Conservation (phyloP, 2,329 filamentous ascomycete genomes). For the Neonectria magnoliae region DNA sequence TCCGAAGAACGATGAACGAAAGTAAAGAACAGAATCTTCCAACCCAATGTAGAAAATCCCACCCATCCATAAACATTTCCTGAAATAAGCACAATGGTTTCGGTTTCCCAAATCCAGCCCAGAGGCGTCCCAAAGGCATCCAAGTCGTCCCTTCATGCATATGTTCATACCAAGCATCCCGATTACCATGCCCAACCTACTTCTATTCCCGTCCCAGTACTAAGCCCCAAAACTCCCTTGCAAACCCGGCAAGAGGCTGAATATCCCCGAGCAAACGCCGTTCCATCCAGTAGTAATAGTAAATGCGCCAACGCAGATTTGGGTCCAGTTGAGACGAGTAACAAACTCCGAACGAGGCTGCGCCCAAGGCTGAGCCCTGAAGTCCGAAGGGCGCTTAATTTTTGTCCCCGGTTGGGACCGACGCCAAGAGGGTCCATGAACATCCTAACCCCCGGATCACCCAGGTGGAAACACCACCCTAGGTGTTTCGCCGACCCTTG, state of each 20-base stretch:
- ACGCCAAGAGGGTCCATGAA: conserved; percentile 27
- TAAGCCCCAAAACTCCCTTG: conserved; percentile 23
- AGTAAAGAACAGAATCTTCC: neutral
- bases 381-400: conserved; percentile 22
- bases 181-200: conserved; percentile 24
- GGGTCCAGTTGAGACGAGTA: conserved; percentile 21
- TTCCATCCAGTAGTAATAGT: conserved; percentile 27
- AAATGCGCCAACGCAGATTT: conserved; percentile 32
- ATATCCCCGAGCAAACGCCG: conserved; percentile 36
- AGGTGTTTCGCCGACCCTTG: conserved; percentile 67
- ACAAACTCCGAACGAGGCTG: conserved; percentile 29
- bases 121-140: conserved; percentile 30
- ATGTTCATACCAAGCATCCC: conserved; percentile 28
- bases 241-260: conserved; percentile 19
- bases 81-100: conserved; percentile 20
- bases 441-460: conserved; percentile 30
- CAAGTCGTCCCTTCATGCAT: conserved; percentile 37
- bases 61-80: conserved; percentile 18
- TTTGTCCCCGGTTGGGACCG: conserved; percentile 23
- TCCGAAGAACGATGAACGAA: conserved; percentile 1
- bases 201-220: conserved; percentile 31
- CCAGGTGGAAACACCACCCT: conserved; percentile 21
- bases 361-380: conserved; percentile 36
- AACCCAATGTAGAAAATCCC: neutral
- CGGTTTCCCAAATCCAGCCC: conserved; percentile 26